A percentile compares a stretch with the other conserved stretches of the same genome.
phyloP scores from a whole-genome alignment of 2,329 filamentous ascomycete species.

The Trichoderma gracile region DNA sequence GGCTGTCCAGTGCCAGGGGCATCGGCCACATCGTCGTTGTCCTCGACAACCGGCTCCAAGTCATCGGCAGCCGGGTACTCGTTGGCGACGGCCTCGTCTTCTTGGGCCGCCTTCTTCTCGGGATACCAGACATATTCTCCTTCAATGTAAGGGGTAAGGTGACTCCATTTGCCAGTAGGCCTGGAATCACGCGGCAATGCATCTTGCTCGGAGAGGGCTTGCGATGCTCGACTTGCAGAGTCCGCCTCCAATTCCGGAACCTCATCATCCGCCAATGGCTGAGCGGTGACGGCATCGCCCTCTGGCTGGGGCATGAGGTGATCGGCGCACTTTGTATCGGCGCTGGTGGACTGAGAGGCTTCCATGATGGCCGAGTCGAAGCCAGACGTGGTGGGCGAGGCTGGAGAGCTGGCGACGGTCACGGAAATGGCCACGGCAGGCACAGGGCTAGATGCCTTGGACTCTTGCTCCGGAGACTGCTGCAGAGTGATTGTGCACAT shows the following conservation, averaged over 20 bases:
- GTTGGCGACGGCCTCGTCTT: conserved; percentile 35
- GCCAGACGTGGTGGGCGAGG: conserved; percentile 8
- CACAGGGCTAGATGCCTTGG: conserved; percentile 4
- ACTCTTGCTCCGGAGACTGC: not conserved
- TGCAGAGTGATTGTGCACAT: not conserved
- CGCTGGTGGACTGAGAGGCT: not conserved
- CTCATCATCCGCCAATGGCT: not conserved
- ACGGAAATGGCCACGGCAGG: not conserved
- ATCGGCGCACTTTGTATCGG: conserved; percentile 14
- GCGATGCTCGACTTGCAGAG: not conserved
- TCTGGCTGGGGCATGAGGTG: not conserved
- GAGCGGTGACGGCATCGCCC: not conserved
- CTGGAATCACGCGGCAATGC: conserved; percentile 35
- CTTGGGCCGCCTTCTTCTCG: conserved; percentile 39
- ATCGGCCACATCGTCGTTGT: conserved; percentile 39
- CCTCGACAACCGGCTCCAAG: conserved; percentile 25
- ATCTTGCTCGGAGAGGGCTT: conserved; percentile 13
- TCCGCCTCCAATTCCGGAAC: not conserved
- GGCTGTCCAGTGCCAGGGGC: conserved; percentile 37
- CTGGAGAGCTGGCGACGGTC: not conserved
- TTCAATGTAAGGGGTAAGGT: conserved; percentile 45
- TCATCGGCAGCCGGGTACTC: conserved; percentile 37
- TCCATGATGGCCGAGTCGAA: conserved; percentile 8
- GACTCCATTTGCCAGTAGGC: conserved; percentile 40
- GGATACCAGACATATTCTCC: conserved; percentile 44